Conservation (phyloP, 164 flowering plant species). For the Kingdonia uniflora region DNA sequence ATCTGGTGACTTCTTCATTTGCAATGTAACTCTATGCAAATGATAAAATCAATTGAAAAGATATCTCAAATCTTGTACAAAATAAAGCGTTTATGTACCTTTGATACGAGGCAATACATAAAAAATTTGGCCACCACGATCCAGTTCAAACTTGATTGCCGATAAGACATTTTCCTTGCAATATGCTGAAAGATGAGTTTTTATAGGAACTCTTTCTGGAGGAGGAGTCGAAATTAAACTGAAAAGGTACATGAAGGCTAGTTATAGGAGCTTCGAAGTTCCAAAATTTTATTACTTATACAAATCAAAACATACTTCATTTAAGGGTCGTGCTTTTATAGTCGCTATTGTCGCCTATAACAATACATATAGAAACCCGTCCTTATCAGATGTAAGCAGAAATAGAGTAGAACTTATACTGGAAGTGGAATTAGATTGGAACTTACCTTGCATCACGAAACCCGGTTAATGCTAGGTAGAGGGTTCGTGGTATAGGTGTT, state of each 20-base stretch:
- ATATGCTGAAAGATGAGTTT: slow-evolving; percentile 73
- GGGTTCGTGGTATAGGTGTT: slow-evolving; percentile 95
- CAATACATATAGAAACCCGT: too few relatives aligned
- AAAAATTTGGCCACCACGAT: slow-evolving; percentile 92
- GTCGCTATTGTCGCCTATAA: too few relatives aligned
- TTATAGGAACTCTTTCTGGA: slow-evolving; percentile 96
- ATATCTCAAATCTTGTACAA: too few relatives aligned
- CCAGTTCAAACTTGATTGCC: slow-evolving; percentile 78
- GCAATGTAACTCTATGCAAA: too few relatives aligned
- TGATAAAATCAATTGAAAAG: too few relatives aligned
- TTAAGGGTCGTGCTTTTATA: too few relatives aligned
- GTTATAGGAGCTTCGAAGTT: slow-evolving; percentile 4
- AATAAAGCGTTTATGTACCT: too few relatives aligned
- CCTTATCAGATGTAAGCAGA: too few relatives aligned
- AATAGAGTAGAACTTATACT: too few relatives aligned
- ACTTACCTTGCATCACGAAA: slow-evolving; percentile 99
- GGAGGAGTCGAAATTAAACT: slow-evolving; percentile 97
- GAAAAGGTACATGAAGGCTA: slow-evolving; percentile 13
- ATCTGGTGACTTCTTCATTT: too few relatives aligned
- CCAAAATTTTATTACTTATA: background rate
- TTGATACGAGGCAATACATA: slow-evolving; percentile 95
- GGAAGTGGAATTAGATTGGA: too few relatives aligned
- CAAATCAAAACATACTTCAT: too few relatives aligned
- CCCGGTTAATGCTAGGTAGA: slow-evolving; percentile 92
- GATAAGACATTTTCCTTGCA: slow-evolving; percentile 53